phyloP scores from a whole-genome alignment of 1,284 basidiomycete species.

The Cystobasidium pallidum region DNA sequence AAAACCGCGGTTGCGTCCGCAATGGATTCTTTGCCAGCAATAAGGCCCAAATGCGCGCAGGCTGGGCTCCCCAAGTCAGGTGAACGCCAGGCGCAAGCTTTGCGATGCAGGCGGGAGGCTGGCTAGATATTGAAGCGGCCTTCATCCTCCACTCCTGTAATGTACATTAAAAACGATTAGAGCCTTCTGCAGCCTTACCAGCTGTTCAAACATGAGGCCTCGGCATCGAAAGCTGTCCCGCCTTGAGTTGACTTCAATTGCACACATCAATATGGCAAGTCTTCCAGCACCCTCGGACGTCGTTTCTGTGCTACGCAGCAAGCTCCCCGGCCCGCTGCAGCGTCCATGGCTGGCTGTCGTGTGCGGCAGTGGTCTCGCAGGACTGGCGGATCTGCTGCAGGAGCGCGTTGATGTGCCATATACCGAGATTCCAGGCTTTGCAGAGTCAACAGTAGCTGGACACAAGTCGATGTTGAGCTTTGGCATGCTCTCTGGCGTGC shows the following conservation, averaged over 20 bases:
- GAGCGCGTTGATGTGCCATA: conserved; percentile 51
- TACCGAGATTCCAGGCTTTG: conserved; percentile 50
- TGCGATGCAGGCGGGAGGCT: too few relatives aligned
- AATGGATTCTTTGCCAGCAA: too few relatives aligned
- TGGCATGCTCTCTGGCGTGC: conserved; percentile 48
- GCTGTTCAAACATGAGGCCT: too few relatives aligned
- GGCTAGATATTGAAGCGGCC: too few relatives aligned
- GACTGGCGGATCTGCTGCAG: conserved; percentile 49
- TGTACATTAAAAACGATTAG: too few relatives aligned
- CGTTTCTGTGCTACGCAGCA: conserved; percentile 8
- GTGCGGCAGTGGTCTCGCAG: conserved; percentile 51
- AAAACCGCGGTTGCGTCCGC: too few relatives aligned
- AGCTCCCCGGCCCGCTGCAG: conserved; percentile 29
- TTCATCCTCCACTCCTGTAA: too few relatives aligned
- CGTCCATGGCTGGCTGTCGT: conserved; percentile 50
- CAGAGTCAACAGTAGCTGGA: conserved; percentile 48
- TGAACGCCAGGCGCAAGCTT: too few relatives aligned
- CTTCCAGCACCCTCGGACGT: conserved; percentile 22
- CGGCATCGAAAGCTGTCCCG: too few relatives aligned
- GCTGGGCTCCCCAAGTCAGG: too few relatives aligned
- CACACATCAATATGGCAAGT: not conserved
- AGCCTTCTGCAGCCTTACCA: too few relatives aligned
- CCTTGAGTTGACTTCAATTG: not conserved
- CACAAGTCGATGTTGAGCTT: conserved; percentile 51
- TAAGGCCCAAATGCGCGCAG: too few relatives aligned